Percentiles rank a stretch among this genome's conserved stretches.
phyloP scores from a whole-genome alignment of 805 yeast species.

The Suhomyces tanzawaensis region DNA sequence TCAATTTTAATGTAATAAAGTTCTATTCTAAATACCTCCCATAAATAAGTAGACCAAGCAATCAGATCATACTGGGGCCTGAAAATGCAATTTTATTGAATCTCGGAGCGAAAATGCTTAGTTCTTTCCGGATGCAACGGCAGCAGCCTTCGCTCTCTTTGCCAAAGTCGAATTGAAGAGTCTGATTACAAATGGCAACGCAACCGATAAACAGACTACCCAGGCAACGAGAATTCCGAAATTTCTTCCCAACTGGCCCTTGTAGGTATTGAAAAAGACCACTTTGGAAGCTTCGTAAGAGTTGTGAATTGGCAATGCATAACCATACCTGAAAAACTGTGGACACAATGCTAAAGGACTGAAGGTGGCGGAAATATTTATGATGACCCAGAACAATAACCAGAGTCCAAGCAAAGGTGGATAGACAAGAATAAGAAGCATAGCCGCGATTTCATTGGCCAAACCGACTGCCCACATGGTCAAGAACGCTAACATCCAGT shows the following conservation, averaged over 20 bases:
- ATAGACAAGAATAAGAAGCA: conserved; percentile 46
- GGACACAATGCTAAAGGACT: conserved; percentile 34
- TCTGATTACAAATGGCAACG: conserved; percentile 45
- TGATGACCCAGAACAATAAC: conserved; percentile 28
- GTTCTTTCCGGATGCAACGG: too few relatives aligned
- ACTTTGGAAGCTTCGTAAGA: conserved; percentile 31
- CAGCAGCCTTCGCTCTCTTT: conserved; percentile 23
- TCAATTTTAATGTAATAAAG: too few relatives aligned
- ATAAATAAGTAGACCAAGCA: too few relatives aligned
- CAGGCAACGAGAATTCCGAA: conserved; percentile 27
- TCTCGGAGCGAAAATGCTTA: too few relatives aligned
- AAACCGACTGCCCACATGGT: conserved; percentile 78
- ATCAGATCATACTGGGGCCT: too few relatives aligned
- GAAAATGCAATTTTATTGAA: too few relatives aligned
- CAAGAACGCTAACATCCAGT: conserved; percentile 67
- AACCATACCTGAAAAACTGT: conserved; percentile 32
- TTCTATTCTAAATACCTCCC: too few relatives aligned
- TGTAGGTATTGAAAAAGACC: conserved; percentile 33
- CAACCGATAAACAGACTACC: conserved; percentile 46
- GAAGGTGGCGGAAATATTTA: conserved; percentile 32
- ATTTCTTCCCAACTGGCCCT: conserved; percentile 28
- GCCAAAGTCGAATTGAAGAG: conserved; percentile 38
- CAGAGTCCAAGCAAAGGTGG: conserved; percentile 67
- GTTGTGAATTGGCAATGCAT: conserved; percentile 37
- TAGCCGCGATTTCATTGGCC: conserved; percentile 63